phyloP scores from a whole-genome alignment of 2,329 filamentous ascomycete genomes.

The Pezicula neosporulosa region DNA sequence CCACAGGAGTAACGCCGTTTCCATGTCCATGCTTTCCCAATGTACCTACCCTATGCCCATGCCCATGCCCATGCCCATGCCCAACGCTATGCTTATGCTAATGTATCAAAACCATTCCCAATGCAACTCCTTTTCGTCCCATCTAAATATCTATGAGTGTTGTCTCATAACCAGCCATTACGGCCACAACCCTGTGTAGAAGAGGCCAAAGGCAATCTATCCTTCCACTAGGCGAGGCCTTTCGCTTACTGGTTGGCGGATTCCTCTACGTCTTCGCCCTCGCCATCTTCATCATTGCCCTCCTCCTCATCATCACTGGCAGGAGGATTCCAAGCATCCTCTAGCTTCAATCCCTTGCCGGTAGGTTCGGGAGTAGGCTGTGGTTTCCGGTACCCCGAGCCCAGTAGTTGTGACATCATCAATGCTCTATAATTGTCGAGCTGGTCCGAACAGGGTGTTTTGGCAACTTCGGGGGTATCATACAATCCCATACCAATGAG shows the following conservation, averaged over 20 bases:
- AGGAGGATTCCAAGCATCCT: constrained; percentile 75
- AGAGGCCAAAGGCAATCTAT: constrained; percentile 1
- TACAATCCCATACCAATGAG: constrained; percentile 82
- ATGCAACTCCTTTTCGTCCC: neutral
- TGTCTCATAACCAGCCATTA: constrained; percentile 11
- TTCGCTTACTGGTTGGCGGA: constrained; percentile 11
- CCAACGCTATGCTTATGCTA: constrained; percentile 14
- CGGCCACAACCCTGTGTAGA: constrained; percentile 3
- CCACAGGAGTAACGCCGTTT: neutral
- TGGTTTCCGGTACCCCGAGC: constrained; percentile 40
- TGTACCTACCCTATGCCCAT: constrained; percentile 2
- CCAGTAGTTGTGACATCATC: constrained; percentile 51
- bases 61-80: constrained; percentile 2
- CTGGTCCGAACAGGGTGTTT: constrained; percentile 36
- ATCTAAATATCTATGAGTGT: neutral
- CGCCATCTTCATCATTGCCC: constrained; percentile 47
- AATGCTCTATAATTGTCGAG: constrained; percentile 49
- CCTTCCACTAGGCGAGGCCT: constrained; percentile 1
- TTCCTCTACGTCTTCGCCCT: constrained; percentile 23
- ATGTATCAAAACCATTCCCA: neutral
- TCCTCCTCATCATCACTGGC: constrained; percentile 55
- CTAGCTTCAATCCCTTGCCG: constrained; percentile 75
- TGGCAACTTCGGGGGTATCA: constrained; percentile 60
- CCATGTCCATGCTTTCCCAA: neutral
- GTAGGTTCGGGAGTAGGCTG: constrained; percentile 47